Conservation (phyloP, 2,329 filamentous ascomycete genomes). For the Elsinoe necatrix region DNA sequence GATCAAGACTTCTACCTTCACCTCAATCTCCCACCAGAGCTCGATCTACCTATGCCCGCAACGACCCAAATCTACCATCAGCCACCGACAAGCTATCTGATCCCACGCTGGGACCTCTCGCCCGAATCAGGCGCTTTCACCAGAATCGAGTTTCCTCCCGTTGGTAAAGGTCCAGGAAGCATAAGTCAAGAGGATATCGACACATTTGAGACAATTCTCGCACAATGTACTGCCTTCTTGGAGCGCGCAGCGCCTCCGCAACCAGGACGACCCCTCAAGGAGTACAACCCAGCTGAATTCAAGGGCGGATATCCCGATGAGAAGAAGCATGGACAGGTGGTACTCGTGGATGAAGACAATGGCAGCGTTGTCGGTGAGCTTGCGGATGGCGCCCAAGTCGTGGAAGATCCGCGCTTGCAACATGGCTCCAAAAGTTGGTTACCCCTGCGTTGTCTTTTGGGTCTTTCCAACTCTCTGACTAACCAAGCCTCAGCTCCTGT, state of each 20-base stretch:
- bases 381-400: conserved; percentile 68
- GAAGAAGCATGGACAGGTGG: conserved; percentile 60
- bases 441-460: conserved; percentile 10
- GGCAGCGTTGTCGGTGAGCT: conserved; percentile 92
- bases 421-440: conserved; percentile 81
- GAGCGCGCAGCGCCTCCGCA: conserved; percentile 64
- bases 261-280: conserved; percentile 26
- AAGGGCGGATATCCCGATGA: conserved; percentile 57
- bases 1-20: conserved; percentile 97
- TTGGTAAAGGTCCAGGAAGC: conserved; percentile 50
- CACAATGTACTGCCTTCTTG: conserved; percentile 94
- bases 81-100: conserved; percentile 83
- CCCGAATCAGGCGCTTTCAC: conserved; percentile 86
- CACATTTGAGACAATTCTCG: conserved; percentile 94
- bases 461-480: conserved; percentile 20
- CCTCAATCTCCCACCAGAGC: conserved; percentile 84
- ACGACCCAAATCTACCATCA: conserved; percentile 98
- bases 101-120: conserved; percentile 89
- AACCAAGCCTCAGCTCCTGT: conserved; percentile 55
- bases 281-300: conserved; percentile 76
- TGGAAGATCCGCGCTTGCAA: conserved; percentile 66
- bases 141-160: conserved; percentile 75
- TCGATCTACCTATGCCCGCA: conserved; percentile 85
- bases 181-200: conserved; percentile 86
- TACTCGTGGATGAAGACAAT: conserved; percentile 91